Percentiles rank a stretch among this genome's conserved stretches.
phyloP scores from a whole-genome alignment of 1,284 basidiomycete genomes.

The Ceratorhiza oryzae-sativae region DNA sequence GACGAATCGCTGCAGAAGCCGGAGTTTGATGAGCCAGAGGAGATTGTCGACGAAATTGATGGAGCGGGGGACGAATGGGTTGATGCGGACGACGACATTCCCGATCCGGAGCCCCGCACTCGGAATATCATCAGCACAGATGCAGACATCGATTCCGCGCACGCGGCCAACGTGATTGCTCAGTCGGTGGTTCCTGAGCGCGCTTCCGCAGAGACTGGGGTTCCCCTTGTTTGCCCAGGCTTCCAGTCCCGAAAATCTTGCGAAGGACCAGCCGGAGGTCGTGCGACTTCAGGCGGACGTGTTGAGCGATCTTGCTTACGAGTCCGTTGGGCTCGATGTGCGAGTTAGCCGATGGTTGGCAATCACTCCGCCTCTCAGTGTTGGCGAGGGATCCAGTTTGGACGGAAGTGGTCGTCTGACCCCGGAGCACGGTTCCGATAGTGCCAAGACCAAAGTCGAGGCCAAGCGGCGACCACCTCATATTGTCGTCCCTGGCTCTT shows the following conservation, averaged over 20 bases:
- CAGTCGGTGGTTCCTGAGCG: conserved; percentile 9
- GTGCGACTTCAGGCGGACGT: not conserved
- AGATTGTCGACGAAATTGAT: conserved; percentile 4
- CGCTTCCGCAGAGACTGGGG: not conserved
- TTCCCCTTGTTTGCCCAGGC: not conserved
- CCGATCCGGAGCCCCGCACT: conserved; percentile 21
- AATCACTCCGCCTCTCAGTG: not conserved
- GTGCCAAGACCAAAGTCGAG: conserved; percentile 15
- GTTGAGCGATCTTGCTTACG: not conserved
- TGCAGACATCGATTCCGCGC: not conserved
- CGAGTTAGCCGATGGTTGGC: conserved; percentile 36
- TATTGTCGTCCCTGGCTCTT: conserved; percentile 15
- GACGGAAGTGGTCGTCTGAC: not conserved
- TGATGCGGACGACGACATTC: conserved; percentile 25
- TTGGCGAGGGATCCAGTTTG: not conserved
- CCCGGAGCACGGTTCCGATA: not conserved
- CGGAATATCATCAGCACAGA: not conserved
- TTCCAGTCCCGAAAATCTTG: not conserved
- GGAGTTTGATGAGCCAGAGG: not conserved
- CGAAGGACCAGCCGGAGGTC: not conserved
- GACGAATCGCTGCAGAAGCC: not conserved
- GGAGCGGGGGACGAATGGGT: conserved; percentile 24
- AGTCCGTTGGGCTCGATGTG: conserved; percentile 3
- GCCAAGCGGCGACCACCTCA: conserved; percentile 14
- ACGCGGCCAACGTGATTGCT: not conserved